These are phyloP conservation scores for Suhomyces sp. DNA, from an alignment of 805 yeast genomes.

Conservation along the genomic window DNA sequence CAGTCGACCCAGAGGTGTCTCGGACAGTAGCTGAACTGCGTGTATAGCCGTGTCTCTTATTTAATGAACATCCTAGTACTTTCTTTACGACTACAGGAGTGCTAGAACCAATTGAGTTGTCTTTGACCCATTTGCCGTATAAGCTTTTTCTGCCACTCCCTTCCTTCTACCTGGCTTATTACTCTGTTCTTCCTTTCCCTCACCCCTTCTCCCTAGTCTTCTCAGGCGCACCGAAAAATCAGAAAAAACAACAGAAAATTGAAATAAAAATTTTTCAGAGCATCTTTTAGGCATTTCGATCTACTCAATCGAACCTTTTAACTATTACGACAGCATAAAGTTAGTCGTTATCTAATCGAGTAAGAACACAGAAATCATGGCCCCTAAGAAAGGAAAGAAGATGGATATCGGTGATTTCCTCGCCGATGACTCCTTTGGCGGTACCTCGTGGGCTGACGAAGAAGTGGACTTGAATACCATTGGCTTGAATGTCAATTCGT, in stretches of 20 bases:
- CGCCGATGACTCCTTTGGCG: slow-evolving; percentile 69
- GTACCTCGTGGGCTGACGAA: slow-evolving; percentile 84
- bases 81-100: not conserved
- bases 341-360: not conserved
- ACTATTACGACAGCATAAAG: not conserved
- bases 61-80: not conserved
- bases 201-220: not conserved
- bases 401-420: slow-evolving; percentile 88
- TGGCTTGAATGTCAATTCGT: slow-evolving; percentile 44
- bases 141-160: not conserved
- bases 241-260: not conserved
- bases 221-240: not conserved
- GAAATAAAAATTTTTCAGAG: not conserved
- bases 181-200: not conserved
- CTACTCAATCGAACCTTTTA: not conserved
- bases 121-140: not conserved
- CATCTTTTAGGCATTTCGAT: not conserved
- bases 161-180: not conserved
- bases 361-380: slow-evolving; percentile 12
- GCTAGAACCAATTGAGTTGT: not conserved
- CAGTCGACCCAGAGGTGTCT: not conserved
- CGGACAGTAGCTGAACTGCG: not conserved
- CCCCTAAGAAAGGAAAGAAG: slow-evolving; percentile 55
- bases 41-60: not conserved
- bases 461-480: slow-evolving; percentile 67